These are phyloP conservation scores for Pseudonitzschia multistriata DNA, from an alignment of 108 stramenopile species.

Conservation along the genomic window DNA sequence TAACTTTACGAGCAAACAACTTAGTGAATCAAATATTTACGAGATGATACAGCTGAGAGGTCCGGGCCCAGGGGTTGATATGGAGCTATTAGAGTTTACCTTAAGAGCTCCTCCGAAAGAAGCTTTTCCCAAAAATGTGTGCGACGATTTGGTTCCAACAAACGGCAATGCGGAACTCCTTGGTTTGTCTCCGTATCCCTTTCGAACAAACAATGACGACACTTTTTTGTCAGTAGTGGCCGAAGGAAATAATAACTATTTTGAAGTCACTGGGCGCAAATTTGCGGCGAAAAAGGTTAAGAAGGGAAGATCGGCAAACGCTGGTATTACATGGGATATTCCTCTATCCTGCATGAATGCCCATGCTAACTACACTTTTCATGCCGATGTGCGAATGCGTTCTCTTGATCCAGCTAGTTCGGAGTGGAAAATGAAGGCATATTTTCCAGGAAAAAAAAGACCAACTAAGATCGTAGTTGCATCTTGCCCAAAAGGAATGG, in stretches of 20 bases:
- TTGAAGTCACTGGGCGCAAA: slow-evolving; percentile 15
- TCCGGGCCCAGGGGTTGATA: slow-evolving; percentile 33
- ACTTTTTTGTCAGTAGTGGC: neutral
- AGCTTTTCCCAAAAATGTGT: slow-evolving; percentile 38
- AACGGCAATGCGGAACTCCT: slow-evolving; percentile 54
- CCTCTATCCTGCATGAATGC: slow-evolving; percentile 16
- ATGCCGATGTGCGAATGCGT: slow-evolving; percentile 19
- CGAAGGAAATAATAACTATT: slow-evolving; percentile 16
- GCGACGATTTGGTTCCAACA: slow-evolving; percentile 38
- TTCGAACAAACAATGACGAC: slow-evolving; percentile 20
- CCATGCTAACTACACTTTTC: slow-evolving; percentile 10
- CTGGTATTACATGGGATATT: slow-evolving; percentile 18
- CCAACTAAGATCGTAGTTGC: neutral
- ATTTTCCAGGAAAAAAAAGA: neutral
- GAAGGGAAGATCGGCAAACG: neutral
- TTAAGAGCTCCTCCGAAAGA: slow-evolving; percentile 48
- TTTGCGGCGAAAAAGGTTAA: slow-evolving; percentile 6
- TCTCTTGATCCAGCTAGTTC: neutral
- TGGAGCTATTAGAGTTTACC: slow-evolving; percentile 44
- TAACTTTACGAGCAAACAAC: slow-evolving; percentile 30
- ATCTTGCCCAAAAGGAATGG: slow-evolving; percentile 6
- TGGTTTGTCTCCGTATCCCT: slow-evolving; percentile 39
- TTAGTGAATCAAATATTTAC: slow-evolving; percentile 29
- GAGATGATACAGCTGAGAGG: slow-evolving; percentile 42
- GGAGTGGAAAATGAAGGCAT: slow-evolving; percentile 18